These are phyloP conservation scores for Linaria vulgaris DNA, from an alignment of 257 asterid species.

Conservation along the genomic window DNA sequence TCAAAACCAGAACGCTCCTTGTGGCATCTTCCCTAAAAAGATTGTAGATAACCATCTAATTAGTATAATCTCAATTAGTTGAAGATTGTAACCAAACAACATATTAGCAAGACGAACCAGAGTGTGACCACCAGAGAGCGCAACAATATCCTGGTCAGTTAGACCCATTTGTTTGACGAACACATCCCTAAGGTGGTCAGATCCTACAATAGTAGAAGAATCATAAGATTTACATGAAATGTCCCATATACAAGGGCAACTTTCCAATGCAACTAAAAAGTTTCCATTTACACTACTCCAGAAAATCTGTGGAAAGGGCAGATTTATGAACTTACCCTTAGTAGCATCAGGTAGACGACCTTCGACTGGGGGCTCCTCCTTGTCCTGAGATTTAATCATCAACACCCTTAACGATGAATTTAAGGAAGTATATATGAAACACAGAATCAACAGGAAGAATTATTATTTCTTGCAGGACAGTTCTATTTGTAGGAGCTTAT, in stretches of 20 bases:
- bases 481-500: too few relatives aligned
- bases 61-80: too few relatives aligned
- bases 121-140: conserved; percentile 88
- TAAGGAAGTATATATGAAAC: too few relatives aligned
- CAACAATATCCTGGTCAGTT: conserved; percentile 73
- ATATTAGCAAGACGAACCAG: conserved; percentile 44
- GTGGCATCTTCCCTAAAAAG: conserved; percentile 77
- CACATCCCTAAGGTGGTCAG: conserved; percentile 81
- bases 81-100: too few relatives aligned
- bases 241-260: too few relatives aligned
- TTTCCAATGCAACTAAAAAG: too few relatives aligned
- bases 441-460: too few relatives aligned
- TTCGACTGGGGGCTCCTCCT: conserved; percentile 64
- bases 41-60: neutral
- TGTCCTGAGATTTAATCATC: conserved; percentile 50
- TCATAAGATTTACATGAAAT: too few relatives aligned
- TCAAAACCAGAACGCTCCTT: conserved; percentile 89
- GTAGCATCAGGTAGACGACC: conserved; percentile 95
- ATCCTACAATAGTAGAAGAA: conserved; percentile 42
- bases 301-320: too few relatives aligned
- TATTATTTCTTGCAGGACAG: too few relatives aligned
- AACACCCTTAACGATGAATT: too few relatives aligned
- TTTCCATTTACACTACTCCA: too few relatives aligned
- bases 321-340: conserved; percentile 47
- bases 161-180: conserved; percentile 87